Evolutionary conservation across 192 early-diverging fungal species (phyloP).

Genomic region (Coemansia sp.): DNA sequence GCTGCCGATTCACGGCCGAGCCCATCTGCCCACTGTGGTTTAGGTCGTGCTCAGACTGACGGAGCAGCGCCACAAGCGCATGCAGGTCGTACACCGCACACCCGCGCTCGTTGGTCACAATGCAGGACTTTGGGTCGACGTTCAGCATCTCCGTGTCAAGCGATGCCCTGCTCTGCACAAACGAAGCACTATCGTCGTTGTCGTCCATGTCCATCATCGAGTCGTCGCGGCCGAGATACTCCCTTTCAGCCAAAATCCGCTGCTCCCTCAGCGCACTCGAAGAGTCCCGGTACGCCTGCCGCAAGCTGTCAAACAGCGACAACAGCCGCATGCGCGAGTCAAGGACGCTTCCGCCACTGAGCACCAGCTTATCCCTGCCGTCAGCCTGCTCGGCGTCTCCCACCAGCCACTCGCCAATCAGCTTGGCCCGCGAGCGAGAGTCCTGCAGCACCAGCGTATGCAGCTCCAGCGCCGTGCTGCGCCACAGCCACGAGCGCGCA

Average conservation of each 20-base stretch:
- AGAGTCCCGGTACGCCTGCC: slow-evolving; percentile 45
- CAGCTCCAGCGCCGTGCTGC: slow-evolving; percentile 82
- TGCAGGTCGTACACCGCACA: slow-evolving; percentile 69
- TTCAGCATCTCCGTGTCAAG: slow-evolving; percentile 71
- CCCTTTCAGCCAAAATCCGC: slow-evolving; percentile 22
- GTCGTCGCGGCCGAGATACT: slow-evolving; percentile 9
- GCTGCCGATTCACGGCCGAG: slow-evolving; percentile 46
- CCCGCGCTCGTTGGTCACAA: slow-evolving; percentile 57
- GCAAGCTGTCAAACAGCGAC: slow-evolving; percentile 40
- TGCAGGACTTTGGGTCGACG: slow-evolving; percentile 54
- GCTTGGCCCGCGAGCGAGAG: slow-evolving; percentile 45
- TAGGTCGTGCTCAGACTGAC: slow-evolving; percentile 41
- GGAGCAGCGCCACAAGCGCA: slow-evolving; percentile 62
- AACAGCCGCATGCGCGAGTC: slow-evolving; percentile 50
- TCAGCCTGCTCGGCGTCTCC: slow-evolving; percentile 29
- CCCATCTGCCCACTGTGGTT: slow-evolving; percentile 53
- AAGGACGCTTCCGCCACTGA: slow-evolving; percentile 8
- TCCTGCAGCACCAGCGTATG: slow-evolving; percentile 62
- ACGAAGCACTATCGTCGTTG: slow-evolving; percentile 11
- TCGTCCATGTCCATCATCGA: slow-evolving; percentile 33
- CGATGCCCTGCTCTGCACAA: slow-evolving; percentile 56
- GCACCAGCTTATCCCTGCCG: slow-evolving; percentile 16
- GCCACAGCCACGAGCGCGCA: slow-evolving; percentile 88
- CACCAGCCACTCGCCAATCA: slow-evolving; percentile 47
- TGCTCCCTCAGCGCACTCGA: slow-evolving; percentile 15